phyloP scores from a whole-genome alignment of 768 basidiomycete species.

The Steccherinum ochraceum region DNA sequence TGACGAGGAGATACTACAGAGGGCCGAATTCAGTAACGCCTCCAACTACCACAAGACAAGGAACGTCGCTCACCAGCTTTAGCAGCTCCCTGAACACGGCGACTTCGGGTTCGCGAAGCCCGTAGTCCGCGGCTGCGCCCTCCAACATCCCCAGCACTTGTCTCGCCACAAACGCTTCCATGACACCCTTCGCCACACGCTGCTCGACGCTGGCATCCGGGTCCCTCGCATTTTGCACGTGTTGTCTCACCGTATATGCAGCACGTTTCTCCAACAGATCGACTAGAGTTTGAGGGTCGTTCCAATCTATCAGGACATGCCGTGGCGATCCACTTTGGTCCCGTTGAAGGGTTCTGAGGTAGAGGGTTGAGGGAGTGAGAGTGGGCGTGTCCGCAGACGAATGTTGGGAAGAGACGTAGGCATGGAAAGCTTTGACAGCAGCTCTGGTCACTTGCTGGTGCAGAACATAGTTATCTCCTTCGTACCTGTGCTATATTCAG shows the following conservation, averaged over 20 bases:
- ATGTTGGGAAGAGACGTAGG: constrained; percentile 24
- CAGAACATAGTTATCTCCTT: constrained; percentile 77
- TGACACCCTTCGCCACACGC: constrained; percentile 55
- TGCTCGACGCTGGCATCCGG: constrained; percentile 51
- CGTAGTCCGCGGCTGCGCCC: neutral
- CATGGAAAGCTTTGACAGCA: constrained; percentile 52
- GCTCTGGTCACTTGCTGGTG: constrained; percentile 71
- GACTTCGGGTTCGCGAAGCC: constrained; percentile 14
- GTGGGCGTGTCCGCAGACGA: constrained; percentile 14
- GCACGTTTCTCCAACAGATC: constrained; percentile 61
- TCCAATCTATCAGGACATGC: constrained; percentile 27
- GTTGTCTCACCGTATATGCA: constrained; percentile 45
- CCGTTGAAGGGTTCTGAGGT: constrained; percentile 45
- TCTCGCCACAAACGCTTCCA: constrained; percentile 61
- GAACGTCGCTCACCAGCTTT: constrained; percentile 29
- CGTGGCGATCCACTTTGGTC: constrained; percentile 1
- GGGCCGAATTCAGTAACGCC: too few species aligned
- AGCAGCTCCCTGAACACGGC: constrained; percentile 29
- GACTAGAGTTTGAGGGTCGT: constrained; percentile 29
- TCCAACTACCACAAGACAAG: too few species aligned
- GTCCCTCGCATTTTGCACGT: constrained; percentile 27
- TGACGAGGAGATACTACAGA: constrained; percentile 56
- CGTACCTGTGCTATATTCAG: constrained; percentile 37
- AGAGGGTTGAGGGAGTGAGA: constrained; percentile 44
- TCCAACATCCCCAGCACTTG: constrained; percentile 27